Conservation (phyloP, 2,329 filamentous ascomycete species). For the Tricladium varicosporioides region DNA sequence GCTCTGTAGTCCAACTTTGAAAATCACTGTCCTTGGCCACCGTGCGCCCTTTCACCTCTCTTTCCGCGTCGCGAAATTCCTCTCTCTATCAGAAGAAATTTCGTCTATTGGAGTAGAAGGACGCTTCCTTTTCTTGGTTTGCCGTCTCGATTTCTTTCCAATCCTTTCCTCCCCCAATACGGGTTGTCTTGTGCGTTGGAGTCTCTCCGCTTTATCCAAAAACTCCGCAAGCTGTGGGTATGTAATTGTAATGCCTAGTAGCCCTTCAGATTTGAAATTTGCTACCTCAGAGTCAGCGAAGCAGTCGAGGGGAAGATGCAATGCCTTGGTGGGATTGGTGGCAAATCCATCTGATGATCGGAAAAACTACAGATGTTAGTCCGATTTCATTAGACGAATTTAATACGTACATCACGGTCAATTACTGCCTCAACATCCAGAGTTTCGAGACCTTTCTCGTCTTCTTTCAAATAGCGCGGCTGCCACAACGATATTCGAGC, state of each 20-base stretch:
- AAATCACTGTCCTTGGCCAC: slow-evolving; percentile 14
- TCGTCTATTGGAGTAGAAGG: slow-evolving; percentile 11
- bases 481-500: slow-evolving; percentile 16
- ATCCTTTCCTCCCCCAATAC: slow-evolving; percentile 13
- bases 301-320: not conserved
- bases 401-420: slow-evolving; percentile 14
- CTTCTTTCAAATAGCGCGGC: slow-evolving; percentile 14
- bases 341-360: slow-evolving; percentile 13
- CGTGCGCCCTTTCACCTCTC: slow-evolving; percentile 13
- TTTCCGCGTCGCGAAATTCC: slow-evolving; percentile 17
- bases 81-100: slow-evolving; percentile 16
- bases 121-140: slow-evolving; percentile 16
- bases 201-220: slow-evolving; percentile 17
- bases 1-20: slow-evolving; percentile 11
- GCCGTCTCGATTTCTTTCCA: slow-evolving; percentile 13
- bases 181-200: slow-evolving; percentile 15
- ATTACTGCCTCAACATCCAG: too few relatives aligned
- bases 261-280: not conserved
- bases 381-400: slow-evolving; percentile 4
- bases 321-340: not conserved
- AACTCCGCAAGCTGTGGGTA: slow-evolving; percentile 17
- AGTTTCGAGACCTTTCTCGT: too few relatives aligned
- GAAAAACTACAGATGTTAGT: slow-evolving; percentile 13
- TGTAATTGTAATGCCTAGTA: slow-evolving; percentile 1
- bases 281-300: not conserved